These are phyloP conservation scores for Penicillium nordicum DNA, from an alignment of 2,329 filamentous ascomycete species.

Conservation along the genomic window DNA sequence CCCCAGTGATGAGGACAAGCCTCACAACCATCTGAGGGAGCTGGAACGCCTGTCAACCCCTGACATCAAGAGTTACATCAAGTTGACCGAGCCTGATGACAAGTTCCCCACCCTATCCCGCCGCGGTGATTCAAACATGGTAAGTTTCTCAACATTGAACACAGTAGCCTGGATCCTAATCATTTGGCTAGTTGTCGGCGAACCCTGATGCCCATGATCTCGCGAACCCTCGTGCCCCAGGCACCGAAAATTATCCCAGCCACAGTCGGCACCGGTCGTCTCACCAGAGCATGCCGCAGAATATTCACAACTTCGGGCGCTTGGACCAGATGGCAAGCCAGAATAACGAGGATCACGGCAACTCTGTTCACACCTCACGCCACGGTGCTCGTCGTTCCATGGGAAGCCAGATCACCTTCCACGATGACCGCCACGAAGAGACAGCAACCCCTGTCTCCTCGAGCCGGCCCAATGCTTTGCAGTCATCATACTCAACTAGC, in stretches of 20 bases:
- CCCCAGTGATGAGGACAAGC: conserved; percentile 70
- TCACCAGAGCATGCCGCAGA: conserved; percentile 59
- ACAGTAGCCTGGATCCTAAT: conserved; percentile 37
- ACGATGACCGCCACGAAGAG: conserved; percentile 30
- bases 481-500: conserved; percentile 85
- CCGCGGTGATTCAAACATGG: conserved; percentile 53
- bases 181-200: conserved; percentile 64
- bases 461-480: conserved; percentile 52
- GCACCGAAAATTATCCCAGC: conserved; percentile 63
- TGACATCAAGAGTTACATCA: conserved; percentile 66
- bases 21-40: conserved; percentile 39
- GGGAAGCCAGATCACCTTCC: conserved; percentile 40
- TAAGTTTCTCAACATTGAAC: conserved; percentile 38
- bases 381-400: conserved; percentile 46
- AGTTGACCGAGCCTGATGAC: conserved; percentile 72
- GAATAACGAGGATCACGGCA: conserved; percentile 27
- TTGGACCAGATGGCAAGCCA: conserved; percentile 36
- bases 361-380: conserved; percentile 29
- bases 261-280: conserved; percentile 66
- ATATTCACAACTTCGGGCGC: conserved; percentile 45
- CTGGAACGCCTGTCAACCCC: conserved; percentile 55
- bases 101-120: conserved; percentile 69
- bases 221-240: conserved; percentile 65
- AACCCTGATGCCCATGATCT: conserved; percentile 79
- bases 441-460: conserved; percentile 24